phyloP scores from a whole-genome alignment of 345 rosid species.

The Linum usitatissimum region DNA sequence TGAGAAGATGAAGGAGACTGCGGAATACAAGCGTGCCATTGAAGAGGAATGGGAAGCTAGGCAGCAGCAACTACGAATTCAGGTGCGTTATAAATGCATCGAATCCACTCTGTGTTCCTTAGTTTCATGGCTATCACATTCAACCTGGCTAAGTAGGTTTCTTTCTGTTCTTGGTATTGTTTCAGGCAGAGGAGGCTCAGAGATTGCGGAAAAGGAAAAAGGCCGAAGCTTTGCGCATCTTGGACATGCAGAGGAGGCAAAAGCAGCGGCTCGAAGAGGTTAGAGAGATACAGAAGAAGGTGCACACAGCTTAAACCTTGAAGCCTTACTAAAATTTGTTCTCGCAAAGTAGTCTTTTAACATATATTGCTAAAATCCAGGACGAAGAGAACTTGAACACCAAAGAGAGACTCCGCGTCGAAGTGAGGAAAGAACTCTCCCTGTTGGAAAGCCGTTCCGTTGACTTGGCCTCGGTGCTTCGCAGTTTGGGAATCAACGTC shows the following conservation, averaged over 20 bases:
- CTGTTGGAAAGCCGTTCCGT: slow-evolving; percentile 7
- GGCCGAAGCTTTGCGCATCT: slow-evolving; percentile 12
- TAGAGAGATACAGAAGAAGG: slow-evolving; percentile 18
- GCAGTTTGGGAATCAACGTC: slow-evolving; percentile 11
- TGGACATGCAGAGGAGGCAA: slow-evolving; percentile 16
- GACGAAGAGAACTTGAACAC: slow-evolving; percentile 13
- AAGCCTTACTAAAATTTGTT: not conserved
- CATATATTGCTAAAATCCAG: slow-evolving; percentile 1
- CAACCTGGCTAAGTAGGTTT: not conserved
- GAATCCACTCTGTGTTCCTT: not conserved
- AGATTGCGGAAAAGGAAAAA: slow-evolving; percentile 16
- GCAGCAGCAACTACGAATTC: slow-evolving; percentile 20
- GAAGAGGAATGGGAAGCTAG: slow-evolving; percentile 87
- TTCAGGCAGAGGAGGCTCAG: slow-evolving; percentile 16
- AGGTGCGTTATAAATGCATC: not conserved
- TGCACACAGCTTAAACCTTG: not conserved
- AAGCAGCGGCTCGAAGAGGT: slow-evolving; percentile 14
- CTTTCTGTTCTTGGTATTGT: not conserved
- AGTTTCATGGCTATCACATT: too few relatives aligned
- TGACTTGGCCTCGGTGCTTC: slow-evolving; percentile 16
- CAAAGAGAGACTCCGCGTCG: slow-evolving; percentile 12
- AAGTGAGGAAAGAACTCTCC: slow-evolving; percentile 10
- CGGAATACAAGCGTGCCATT: slow-evolving; percentile 63
- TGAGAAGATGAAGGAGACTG: slow-evolving; percentile 76
- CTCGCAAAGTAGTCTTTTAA: not conserved